Conservation (phyloP, 345 rosid species). For the Lepidium sativum region DNA sequence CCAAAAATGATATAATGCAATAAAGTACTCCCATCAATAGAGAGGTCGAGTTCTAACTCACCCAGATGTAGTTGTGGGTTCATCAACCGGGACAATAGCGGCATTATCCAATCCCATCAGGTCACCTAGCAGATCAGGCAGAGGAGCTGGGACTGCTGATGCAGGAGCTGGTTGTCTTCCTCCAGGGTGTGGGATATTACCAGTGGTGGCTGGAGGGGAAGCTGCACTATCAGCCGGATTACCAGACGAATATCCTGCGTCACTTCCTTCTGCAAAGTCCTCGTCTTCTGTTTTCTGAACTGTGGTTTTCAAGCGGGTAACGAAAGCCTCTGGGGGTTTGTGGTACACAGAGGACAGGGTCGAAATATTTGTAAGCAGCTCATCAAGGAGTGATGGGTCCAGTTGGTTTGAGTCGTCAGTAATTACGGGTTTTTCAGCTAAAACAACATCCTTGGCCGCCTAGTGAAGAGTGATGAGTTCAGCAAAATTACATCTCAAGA, state of each 20-base stretch:
- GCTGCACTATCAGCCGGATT: slow-evolving; percentile 50
- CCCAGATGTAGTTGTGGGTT: slow-evolving; percentile 60
- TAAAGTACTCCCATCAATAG: neutral
- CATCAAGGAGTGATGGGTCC: slow-evolving; percentile 90
- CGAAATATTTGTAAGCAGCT: slow-evolving; percentile 94
- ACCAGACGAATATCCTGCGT: slow-evolving; percentile 63
- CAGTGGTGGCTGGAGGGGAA: slow-evolving; percentile 59
- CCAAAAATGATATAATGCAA: neutral
- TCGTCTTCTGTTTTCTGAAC: slow-evolving; percentile 84
- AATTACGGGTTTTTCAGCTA: slow-evolving; percentile 99
- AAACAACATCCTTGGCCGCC: slow-evolving; percentile 99
- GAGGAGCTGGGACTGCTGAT: slow-evolving; percentile 49
- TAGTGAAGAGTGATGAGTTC: slow-evolving; percentile 26
- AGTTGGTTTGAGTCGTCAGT: slow-evolving; percentile 96
- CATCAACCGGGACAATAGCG: slow-evolving; percentile 80
- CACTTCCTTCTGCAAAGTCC: slow-evolving; percentile 82
- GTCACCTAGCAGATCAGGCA: slow-evolving; percentile 91
- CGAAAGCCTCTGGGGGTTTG: slow-evolving; percentile 94
- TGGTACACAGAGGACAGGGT: slow-evolving; percentile 97
- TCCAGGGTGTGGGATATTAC: slow-evolving; percentile 43
- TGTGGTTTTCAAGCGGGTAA: slow-evolving; percentile 82
- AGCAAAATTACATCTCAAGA: neutral
- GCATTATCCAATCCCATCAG: slow-evolving; percentile 73
- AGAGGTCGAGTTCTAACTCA: slow-evolving; percentile 32
- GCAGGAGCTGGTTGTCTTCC: slow-evolving; percentile 56